A percentile compares a stretch with the other conserved stretches of the same genome.
Conservation (phyloP, 352 stramenopile genomes). For the Phytophthora melonis region DNA sequence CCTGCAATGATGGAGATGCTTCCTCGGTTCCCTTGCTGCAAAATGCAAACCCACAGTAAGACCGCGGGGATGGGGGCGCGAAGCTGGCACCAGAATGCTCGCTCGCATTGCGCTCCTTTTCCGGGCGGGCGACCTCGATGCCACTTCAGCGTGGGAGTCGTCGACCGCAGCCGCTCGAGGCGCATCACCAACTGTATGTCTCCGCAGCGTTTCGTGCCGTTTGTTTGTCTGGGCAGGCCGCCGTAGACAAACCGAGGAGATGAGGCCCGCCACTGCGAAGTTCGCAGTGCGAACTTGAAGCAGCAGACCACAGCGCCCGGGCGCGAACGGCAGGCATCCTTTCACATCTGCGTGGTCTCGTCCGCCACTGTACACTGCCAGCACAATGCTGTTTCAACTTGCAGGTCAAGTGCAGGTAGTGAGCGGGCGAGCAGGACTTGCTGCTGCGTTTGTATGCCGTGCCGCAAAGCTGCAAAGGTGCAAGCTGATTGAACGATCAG, state of each 20-base stretch:
- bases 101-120: not conserved
- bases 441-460: too few relatives aligned
- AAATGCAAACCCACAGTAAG: not conserved
- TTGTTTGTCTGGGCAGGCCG: not conserved
- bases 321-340: too few relatives aligned
- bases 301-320: too few relatives aligned
- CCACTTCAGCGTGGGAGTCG: not conserved
- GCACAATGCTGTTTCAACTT: too few relatives aligned
- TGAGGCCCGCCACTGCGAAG: not conserved
- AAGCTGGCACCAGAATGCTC: constrained; percentile 22
- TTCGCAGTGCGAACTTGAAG: too few relatives aligned
- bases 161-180: constrained; percentile 9
- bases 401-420: too few relatives aligned
- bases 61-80: constrained; percentile 16
- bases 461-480: too few relatives aligned
- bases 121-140: not conserved
- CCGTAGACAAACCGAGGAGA: constrained; percentile 3
- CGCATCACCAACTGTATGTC: constrained; percentile 20
- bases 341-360: too few relatives aligned
- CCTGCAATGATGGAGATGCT: constrained; percentile 18
- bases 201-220: not conserved
- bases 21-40: constrained; percentile 6
- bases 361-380: too few relatives aligned
- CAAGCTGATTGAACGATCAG: too few relatives aligned
- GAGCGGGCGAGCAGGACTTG: too few relatives aligned